Base-by-base conservation (phyloP, 208 protist genomes). In the Borovskyia barvae region DNA sequence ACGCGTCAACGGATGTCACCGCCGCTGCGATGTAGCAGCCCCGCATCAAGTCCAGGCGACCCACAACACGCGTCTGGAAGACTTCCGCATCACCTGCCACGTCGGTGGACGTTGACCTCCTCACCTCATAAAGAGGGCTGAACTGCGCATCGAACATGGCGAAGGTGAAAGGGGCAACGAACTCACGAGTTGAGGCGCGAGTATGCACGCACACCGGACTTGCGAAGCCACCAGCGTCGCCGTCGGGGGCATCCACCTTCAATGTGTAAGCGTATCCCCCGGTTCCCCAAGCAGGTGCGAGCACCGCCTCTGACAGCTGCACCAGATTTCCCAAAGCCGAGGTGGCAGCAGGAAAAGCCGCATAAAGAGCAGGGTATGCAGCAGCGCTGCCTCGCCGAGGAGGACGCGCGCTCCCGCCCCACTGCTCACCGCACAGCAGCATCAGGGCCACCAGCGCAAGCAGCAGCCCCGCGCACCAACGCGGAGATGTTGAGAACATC, bases 141-240 rank as follows among this genome's bases (percentile, higher is more conserved):
- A 70, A 57, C 47, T 70, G 54, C 0, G 30, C 29, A 24, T 70
- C 63, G 17, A 70, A 70, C 54, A 57, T 57, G 47, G 63, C 20
- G 39, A 63, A 63, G 11, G 63, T 70, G 53, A 63, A 62, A 5
- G 63, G 63, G 1, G 47, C 26, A 9, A 48, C 30, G 12, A 51
- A n/a, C 1, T 46, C n/a, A 19, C 20, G 36, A 11, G 37, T 20
- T 6, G 54, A 50, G 5, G 48, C 19, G 5, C 63, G 63, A 2
- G 63, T 57, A 49, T 63, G 63, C 8, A 41, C n/a, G 25, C 63
- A 70, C 30, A 70, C 54, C 17, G 47, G 46, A 17, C 28, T 30
- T 2, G 19, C 12, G 30, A 25, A 29, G 30, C 35, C 5, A 5
- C 50, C 42, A 35, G 46, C 19, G 14, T 33, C 19, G 17, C 7